Base-by-base conservation (phyloP, 257 asterid species). In the Scutellaria baicalensis region DNA sequence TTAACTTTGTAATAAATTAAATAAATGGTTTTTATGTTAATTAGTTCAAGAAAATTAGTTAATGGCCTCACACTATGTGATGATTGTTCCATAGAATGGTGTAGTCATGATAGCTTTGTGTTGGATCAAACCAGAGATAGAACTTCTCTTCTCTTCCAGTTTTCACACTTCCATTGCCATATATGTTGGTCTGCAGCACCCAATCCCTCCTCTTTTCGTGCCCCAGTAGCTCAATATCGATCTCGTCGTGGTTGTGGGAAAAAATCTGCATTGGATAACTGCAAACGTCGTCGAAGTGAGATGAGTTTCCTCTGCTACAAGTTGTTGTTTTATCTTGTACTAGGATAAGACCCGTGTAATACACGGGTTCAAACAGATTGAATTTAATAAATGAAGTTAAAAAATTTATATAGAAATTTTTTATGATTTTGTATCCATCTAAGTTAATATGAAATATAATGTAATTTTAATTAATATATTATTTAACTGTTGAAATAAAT, bases 41-140 rank as follows among this genome's bases (percentile, higher is more conserved):
- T 42, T 7, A 16, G 3, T 42, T 7, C 4, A 33, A 45, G 56
- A 31, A 27, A 27, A 17, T 6, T 44, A 23, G 31, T 27, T 3
- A 27, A 13, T 61, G 8, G 9, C 36, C 86, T 77, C 85, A 91
- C 97, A 91, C 78, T 39, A 83, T 85, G 77, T 91, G 97, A 74
- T 89, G 95, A 66, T 68, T 77, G 83, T 91, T 91, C 97, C 97
- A 91, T 1, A 91, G 83, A 66, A 91, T 91, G 85, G 74, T 81
- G 66, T 89, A 91, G 73, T 87, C 88, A 71, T 91, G 97, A 59
- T 83, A 91, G 40, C 44, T 70, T 35, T 68, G 67, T 6, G 96
- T 91, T 4, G 96, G 97, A 72, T 91, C 96, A 56, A 91, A 91
- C 97, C 97, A 91, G 10, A 89, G 91, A 88, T 89, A 85, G 68